Base-by-base conservation (phyloP, 2,329 filamentous ascomycete genomes). In the Aspergillus arachidicola region DNA sequence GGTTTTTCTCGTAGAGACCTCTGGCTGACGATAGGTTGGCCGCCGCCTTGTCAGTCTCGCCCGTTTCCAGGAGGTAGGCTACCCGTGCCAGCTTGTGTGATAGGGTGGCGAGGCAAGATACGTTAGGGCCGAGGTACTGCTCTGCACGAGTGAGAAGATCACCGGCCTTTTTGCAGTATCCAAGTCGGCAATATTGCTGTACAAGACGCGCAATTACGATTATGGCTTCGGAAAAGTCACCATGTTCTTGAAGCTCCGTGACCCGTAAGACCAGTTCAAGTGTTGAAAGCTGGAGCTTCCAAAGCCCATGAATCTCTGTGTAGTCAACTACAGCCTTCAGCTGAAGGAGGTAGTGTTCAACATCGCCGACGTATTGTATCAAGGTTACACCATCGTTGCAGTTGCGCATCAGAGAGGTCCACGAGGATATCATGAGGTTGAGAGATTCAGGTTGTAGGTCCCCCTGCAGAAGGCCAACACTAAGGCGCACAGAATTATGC, bases 41-140 rank as follows among this genome's bases (percentile, higher is more conserved):
- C 64, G 66, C 78, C 68, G 82, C 90, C 76, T 90, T 88, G 11
- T 88, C 84, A 19, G 86, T 79, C 57, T 88, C 87, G 11, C 90
- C 90, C 14, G 89, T 85, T 1, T 86, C 85, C 21, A 94, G 80
- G 32, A 89, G 82, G 74, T 93, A 93, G 74, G 96, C 92, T 0
- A 91, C 89, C 64, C 89, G 88, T 0, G 88, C 87, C 7, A 97
- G 79, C 67, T 93, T 86, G 74, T 90, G 90, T 38, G 82, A 81
- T 16, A 90, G 68, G 32, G 75, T 78, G 16, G 83, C 79, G 57
- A 84, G 76, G 11, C 78, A 76, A 3, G 82, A 80, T 2, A 82
- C 68, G 1, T 75, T 75, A 12, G 73, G 34, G 23, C 32, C 71
- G 6, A 84, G 67, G 57, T 85, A 82, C 23, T 80, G 76, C 65